Evolutionary conservation across 163 green algal species (phyloP).

Genomic region (Scenedesmus sp.): DNA sequence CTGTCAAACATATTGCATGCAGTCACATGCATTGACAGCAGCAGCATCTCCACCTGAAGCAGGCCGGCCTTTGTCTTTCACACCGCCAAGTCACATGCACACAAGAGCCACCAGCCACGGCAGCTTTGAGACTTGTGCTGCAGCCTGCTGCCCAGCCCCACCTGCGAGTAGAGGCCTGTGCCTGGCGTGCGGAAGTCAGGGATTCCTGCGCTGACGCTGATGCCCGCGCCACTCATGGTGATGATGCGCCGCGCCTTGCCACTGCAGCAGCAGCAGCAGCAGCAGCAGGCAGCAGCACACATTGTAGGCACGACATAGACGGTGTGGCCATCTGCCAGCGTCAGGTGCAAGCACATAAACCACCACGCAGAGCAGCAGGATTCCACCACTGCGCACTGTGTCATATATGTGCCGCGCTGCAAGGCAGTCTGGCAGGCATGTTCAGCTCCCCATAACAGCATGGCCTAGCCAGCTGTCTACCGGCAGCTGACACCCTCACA

Average conservation of each 20-base stretch:
- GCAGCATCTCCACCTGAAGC: too few relatives aligned
- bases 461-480: too few relatives aligned
- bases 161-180: slow-evolving; percentile 69
- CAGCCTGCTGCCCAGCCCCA: slow-evolving; percentile 62
- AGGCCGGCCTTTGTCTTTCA: too few relatives aligned
- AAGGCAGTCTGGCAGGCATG: too few relatives aligned
- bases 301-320: neutral
- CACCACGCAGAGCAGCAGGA: neutral
- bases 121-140: neutral
- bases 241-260: slow-evolving; percentile 70
- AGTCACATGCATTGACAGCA: too few relatives aligned
- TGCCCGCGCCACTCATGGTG: slow-evolving; percentile 47
- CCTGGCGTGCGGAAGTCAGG: slow-evolving; percentile 69
- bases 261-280: neutral
- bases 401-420: too few relatives aligned
- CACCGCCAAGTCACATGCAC: too few relatives aligned
- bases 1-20: too few relatives aligned
- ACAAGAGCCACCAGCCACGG: slow-evolving; percentile 55
- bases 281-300: neutral
- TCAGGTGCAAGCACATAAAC: neutral
- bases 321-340: neutral
- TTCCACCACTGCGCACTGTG: too few relatives aligned
- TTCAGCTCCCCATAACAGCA: too few relatives aligned
- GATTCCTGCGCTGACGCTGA: slow-evolving; percentile 59
- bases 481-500: too few relatives aligned